Evolutionary conservation across 139 green algal genomes (phyloP).

Genomic region (Chlamydomonas incerta): DNA sequence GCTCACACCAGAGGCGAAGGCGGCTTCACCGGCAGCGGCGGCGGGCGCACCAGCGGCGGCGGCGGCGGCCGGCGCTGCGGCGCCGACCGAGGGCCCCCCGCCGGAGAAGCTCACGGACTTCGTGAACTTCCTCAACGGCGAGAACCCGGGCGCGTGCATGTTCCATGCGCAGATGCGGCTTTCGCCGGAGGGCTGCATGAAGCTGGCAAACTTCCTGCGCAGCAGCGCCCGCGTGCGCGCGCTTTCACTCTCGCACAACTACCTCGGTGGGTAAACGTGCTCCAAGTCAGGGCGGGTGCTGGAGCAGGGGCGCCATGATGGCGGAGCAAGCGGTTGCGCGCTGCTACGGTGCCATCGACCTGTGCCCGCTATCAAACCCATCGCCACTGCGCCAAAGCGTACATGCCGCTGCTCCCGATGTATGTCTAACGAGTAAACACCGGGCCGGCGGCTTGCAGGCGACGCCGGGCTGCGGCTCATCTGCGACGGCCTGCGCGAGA

Average conservation of each 20-base stretch:
- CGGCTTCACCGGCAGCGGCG: neutral
- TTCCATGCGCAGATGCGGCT: constrained; percentile 73
- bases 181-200: constrained; percentile 58
- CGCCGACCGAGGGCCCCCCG: neutral
- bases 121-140: constrained; percentile 61
- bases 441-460: constrained; percentile 47
- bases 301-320: too few relatives aligned
- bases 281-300: too few relatives aligned
- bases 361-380: too few relatives aligned
- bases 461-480: constrained; percentile 60
- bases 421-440: too few relatives aligned
- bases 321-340: too few relatives aligned
- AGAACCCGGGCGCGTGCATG: constrained; percentile 55
- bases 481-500: constrained; percentile 52
- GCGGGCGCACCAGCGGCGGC: neutral
- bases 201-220: constrained; percentile 59
- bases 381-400: too few relatives aligned
- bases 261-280: too few relatives aligned
- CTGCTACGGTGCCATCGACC: too few relatives aligned
- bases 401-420: too few relatives aligned
- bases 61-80: neutral
- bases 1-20: too few relatives aligned
- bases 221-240: constrained; percentile 51
- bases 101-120: constrained; percentile 57
- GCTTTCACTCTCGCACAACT: constrained; percentile 65